phyloP scores from a whole-genome alignment of 1,284 basidiomycete genomes.

The Hemileccinum hortonii region DNA sequence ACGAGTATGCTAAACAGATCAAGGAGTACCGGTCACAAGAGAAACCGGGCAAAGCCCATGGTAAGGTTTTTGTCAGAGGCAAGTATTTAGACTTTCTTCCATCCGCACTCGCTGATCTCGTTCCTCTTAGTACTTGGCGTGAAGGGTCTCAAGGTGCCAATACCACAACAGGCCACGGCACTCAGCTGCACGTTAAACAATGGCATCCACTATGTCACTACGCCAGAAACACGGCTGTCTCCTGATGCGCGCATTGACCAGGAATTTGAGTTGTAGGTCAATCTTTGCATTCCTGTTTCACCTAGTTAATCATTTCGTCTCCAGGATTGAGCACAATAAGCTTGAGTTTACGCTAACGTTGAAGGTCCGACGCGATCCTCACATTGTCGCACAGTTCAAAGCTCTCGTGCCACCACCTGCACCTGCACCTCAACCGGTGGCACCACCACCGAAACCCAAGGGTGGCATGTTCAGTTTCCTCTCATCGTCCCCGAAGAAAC shows the following conservation, averaged over 20 bases:
- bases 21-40: slow-evolving; percentile 76
- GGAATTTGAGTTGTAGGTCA: slow-evolving; percentile 87
- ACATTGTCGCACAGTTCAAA: slow-evolving; percentile 74
- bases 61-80: slow-evolving; percentile 95
- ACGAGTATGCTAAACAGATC: slow-evolving; percentile 90
- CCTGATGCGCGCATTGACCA: slow-evolving; percentile 77
- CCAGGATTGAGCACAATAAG: slow-evolving; percentile 82
- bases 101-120: background rate
- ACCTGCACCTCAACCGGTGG: slow-evolving; percentile 44
- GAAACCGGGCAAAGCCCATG: slow-evolving; percentile 75
- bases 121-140: slow-evolving; percentile 70
- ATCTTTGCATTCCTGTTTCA: background rate
- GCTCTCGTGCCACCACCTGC: slow-evolving; percentile 49
- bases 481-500: slow-evolving; percentile 73
- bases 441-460: slow-evolving; percentile 48
- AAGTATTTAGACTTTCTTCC: slow-evolving; percentile 17
- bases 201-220: slow-evolving; percentile 94
- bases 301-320: slow-evolving; percentile 1
- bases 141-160: slow-evolving; percentile 67
- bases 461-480: slow-evolving; percentile 76
- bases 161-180: slow-evolving; percentile 71
- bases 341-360: slow-evolving; percentile 87
- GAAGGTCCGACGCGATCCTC: slow-evolving; percentile 80
- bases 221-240: slow-evolving; percentile 71
- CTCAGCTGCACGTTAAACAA: slow-evolving; percentile 94